These are phyloP conservation scores for Amborella trichopoda DNA, from an alignment of 164 flowering plant genomes.

Conservation along the genomic window DNA sequence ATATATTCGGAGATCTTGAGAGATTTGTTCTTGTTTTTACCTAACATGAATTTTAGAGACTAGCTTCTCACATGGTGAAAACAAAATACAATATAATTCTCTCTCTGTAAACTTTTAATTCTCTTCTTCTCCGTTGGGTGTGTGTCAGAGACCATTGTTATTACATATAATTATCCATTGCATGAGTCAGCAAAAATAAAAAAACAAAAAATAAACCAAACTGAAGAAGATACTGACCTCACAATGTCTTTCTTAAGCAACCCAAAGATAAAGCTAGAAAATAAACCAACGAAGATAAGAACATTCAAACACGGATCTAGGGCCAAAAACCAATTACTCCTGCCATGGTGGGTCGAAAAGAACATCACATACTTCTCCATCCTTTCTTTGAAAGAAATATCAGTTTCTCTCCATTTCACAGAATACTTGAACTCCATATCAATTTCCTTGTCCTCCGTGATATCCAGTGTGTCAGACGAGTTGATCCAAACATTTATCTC, in stretches of 20 bases:
- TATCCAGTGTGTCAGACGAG: too few species aligned
- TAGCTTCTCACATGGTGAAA: too few species aligned
- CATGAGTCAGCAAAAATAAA: background rate
- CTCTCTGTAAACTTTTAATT: too few species aligned
- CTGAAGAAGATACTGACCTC: conserved; percentile 22
- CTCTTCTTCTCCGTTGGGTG: too few species aligned
- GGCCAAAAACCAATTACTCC: conserved; percentile 48
- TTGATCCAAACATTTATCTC: conserved; percentile 45
- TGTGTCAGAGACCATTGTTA: too few species aligned
- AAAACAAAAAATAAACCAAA: background rate
- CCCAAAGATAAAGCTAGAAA: conserved; percentile 44
- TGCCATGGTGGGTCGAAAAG: conserved; percentile 47
- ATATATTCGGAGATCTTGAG: too few species aligned
- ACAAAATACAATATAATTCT: too few species aligned
- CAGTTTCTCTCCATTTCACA: conserved; percentile 47
- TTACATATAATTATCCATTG: too few species aligned
- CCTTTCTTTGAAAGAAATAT: conserved; percentile 35
- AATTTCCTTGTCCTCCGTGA: conserved; percentile 41
- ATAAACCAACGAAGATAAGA: conserved; percentile 46
- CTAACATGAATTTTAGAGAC: too few species aligned
- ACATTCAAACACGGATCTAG: conserved; percentile 48
- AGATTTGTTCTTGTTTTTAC: too few species aligned
- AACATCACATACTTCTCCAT: conserved; percentile 48
- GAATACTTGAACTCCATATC: conserved; percentile 35
- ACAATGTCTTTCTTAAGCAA: conserved; percentile 48